A percentile compares a stretch with the other conserved stretches of the same genome.
phyloP scores from a whole-genome alignment of 306 rosid genomes.

The Medicago lupulina region DNA sequence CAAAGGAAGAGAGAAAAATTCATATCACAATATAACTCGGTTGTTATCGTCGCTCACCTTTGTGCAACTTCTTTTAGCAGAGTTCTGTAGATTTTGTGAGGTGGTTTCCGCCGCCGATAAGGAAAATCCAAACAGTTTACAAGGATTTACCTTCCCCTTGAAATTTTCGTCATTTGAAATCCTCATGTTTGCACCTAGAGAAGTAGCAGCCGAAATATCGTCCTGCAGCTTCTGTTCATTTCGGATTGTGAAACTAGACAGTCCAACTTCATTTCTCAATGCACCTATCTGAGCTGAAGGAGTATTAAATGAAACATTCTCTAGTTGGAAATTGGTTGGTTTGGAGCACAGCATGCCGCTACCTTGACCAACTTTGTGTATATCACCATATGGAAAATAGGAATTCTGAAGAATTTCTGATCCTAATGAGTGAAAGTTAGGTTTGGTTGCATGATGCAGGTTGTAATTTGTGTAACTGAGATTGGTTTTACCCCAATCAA shows the following conservation, averaged over 20 bases:
- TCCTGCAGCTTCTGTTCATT: constrained; percentile 62
- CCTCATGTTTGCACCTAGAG: constrained; percentile 53
- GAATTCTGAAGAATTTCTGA: constrained; percentile 61
- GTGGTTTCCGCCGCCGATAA: constrained; percentile 63
- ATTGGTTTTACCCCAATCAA: constrained; percentile 74
- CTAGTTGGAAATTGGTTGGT: constrained; percentile 57
- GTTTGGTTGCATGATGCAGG: constrained; percentile 64
- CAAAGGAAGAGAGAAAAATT: constrained; percentile 55
- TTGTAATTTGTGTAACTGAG: constrained; percentile 58
- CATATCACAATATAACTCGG: constrained; percentile 48
- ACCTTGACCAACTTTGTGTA: constrained; percentile 39
- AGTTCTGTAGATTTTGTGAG: constrained; percentile 53
- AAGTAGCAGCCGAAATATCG: constrained; percentile 53
- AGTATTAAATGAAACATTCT: constrained; percentile 49
- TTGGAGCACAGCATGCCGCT: constrained; percentile 57
- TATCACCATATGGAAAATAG: constrained; percentile 55
- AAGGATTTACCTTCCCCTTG: constrained; percentile 56
- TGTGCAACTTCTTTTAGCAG: constrained; percentile 88
- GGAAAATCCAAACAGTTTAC: constrained; percentile 86
- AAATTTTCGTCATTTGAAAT: constrained; percentile 63
- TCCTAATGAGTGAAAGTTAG: constrained; percentile 54
- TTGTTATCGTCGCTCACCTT: constrained; percentile 79
- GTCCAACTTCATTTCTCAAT: constrained; percentile 57
- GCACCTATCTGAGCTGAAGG: constrained; percentile 57
- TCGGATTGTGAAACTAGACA: constrained; percentile 44